Conservation (phyloP, 1,284 basidiomycete species). For the Puccinia brachypodii region DNA sequence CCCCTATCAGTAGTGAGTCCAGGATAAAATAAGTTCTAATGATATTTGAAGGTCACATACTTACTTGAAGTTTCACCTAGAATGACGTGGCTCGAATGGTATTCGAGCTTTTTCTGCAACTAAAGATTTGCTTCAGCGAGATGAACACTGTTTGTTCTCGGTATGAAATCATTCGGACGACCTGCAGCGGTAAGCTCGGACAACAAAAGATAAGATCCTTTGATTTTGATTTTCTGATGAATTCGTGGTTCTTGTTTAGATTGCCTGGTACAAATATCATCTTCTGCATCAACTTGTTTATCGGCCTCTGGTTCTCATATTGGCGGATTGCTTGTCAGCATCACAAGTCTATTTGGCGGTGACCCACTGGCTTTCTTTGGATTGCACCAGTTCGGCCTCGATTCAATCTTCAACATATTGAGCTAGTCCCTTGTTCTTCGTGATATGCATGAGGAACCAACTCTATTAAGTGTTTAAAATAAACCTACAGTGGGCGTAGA, state of each 20-base stretch:
- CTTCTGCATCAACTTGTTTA: neutral
- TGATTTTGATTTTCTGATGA: neutral
- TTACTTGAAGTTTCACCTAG: neutral
- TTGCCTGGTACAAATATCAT: slow-evolving; percentile 17
- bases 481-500: no score
- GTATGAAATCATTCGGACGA: slow-evolving; percentile 18
- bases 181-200: slow-evolving; percentile 18
- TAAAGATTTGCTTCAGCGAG: slow-evolving; percentile 30
- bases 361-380: slow-evolving; percentile 4
- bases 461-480: no score
- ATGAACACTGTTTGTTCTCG: neutral
- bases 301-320: neutral
- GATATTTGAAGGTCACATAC: neutral
- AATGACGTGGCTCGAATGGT: slow-evolving; percentile 13
- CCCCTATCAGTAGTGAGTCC: neutral
- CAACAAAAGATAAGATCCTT: neutral
- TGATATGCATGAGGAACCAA: no score
- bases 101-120: slow-evolving; percentile 12
- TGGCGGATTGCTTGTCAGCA: neutral
- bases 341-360: slow-evolving; percentile 11
- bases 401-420: slow-evolving; percentile 7
- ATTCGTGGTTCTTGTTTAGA: neutral
- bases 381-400: neutral
- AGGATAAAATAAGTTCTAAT: no score
- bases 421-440: neutral